Evolutionary conservation across 2,329 filamentous ascomycete genomes (phyloP).

Genomic region (Ilyonectria sp.): DNA sequence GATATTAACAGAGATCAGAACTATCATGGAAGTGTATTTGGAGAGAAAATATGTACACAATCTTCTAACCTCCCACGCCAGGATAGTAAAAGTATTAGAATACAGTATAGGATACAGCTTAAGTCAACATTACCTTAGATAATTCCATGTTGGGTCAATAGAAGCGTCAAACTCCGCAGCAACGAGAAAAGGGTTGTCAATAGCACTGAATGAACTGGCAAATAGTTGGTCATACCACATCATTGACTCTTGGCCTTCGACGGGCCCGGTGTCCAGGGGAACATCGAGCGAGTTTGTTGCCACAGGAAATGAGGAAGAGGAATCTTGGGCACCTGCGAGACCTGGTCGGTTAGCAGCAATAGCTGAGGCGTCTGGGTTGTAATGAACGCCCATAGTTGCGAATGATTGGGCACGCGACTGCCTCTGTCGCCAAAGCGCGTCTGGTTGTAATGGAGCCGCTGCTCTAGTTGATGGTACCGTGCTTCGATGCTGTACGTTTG

Average conservation of each 20-base stretch:
- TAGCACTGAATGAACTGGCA: slow-evolving; percentile 52
- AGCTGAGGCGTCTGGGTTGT: neutral
- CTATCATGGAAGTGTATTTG: no score
- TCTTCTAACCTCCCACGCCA: neutral
- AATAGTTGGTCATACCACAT: slow-evolving; percentile 55
- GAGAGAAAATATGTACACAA: neutral
- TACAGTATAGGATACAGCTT: neutral
- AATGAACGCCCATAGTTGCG: neutral
- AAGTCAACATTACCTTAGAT: slow-evolving; percentile 36
- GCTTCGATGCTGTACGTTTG: neutral
- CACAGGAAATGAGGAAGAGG: neutral
- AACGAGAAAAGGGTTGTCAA: slow-evolving; percentile 52
- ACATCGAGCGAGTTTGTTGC: neutral
- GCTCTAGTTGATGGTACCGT: neutral
- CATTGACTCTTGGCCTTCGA: slow-evolving; percentile 53
- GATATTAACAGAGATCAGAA: no score
- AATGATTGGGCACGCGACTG: neutral
- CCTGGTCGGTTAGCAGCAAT: neutral
- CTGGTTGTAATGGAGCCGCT: neutral
- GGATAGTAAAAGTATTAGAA: neutral
- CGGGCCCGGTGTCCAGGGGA: slow-evolving; percentile 30
- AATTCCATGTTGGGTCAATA: slow-evolving; percentile 52
- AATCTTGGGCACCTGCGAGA: neutral
- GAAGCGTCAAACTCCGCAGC: slow-evolving; percentile 52
- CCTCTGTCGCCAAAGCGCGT: neutral